These are phyloP conservation scores for Myxozyma udenii DNA, from an alignment of 805 yeast genomes.

Conservation along the genomic window DNA sequence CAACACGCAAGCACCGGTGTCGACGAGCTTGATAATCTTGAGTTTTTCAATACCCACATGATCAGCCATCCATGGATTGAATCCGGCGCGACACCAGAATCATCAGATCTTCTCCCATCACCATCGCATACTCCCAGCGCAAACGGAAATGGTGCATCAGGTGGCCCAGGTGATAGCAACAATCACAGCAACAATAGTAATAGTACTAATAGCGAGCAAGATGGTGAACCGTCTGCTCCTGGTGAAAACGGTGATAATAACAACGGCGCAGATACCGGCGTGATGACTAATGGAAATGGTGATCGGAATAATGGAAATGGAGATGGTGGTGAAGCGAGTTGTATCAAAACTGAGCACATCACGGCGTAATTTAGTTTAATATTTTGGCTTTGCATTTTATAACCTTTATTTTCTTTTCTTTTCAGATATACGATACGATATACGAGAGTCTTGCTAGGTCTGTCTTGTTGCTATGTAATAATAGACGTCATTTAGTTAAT, in stretches of 20 bases:
- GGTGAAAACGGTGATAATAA: no score
- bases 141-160: not conserved
- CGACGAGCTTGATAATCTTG: conserved; percentile 23
- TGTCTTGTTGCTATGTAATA: no score
- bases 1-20: conserved; percentile 20
- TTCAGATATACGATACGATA: no score
- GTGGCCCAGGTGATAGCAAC: not conserved
- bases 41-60: conserved; percentile 27
- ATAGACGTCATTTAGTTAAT: no score
- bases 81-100: not conserved
- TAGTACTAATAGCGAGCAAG: not conserved
- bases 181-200: not conserved
- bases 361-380: no score
- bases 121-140: not conserved
- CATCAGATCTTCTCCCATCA: not conserved
- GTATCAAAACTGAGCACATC: not conserved
- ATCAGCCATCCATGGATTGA: conserved; percentile 26
- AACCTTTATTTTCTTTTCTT: no score
- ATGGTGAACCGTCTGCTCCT: no score
- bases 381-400: no score
- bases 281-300: not conserved
- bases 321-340: not conserved
- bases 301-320: not conserved
- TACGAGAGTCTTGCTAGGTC: no score
- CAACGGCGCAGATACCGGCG: not conserved